phyloP scores from a whole-genome alignment of 345 rosid genomes.

The Citrus reticulata region DNA sequence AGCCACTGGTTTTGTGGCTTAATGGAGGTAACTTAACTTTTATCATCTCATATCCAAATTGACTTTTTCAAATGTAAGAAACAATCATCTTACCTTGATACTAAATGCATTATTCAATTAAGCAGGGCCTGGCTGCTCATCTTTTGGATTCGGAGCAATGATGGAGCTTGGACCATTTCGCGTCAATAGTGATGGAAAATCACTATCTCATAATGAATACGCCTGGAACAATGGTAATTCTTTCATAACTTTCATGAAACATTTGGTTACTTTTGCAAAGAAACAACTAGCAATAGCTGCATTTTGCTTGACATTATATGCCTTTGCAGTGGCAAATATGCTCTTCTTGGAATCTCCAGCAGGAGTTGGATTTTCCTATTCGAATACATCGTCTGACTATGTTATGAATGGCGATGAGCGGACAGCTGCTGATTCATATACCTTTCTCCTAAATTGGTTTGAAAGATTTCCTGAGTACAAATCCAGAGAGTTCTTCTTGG shows the following conservation, averaged over 20 bases:
- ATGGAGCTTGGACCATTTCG: conserved; percentile 37
- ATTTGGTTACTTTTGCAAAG: background rate
- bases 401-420: conserved; percentile 28
- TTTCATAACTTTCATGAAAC: background rate
- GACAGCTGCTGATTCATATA: conserved; percentile 22
- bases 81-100: too few species aligned
- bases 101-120: background rate
- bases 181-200: conserved; percentile 27
- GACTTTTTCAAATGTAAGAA: too few species aligned
- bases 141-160: conserved; percentile 39
- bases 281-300: background rate
- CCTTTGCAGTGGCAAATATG: conserved; percentile 30
- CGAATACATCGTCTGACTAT: conserved; percentile 30
- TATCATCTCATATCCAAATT: background rate
- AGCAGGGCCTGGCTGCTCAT: conserved; percentile 53
- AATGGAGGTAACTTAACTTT: conserved; percentile 28
- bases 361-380: conserved; percentile 39
- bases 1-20: conserved; percentile 40
- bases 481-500: conserved; percentile 23
- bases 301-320: background rate
- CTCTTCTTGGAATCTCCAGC: conserved; percentile 38
- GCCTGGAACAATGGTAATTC: conserved; percentile 21
- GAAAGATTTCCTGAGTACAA: conserved; percentile 38
- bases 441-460: conserved; percentile 39
- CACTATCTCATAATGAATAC: conserved; percentile 25